Percentiles rank a stretch among this genome's conserved stretches.
These are phyloP conservation scores for Hericium coralloides DNA, from an alignment of 768 basidiomycete species.

Conservation along the genomic window DNA sequence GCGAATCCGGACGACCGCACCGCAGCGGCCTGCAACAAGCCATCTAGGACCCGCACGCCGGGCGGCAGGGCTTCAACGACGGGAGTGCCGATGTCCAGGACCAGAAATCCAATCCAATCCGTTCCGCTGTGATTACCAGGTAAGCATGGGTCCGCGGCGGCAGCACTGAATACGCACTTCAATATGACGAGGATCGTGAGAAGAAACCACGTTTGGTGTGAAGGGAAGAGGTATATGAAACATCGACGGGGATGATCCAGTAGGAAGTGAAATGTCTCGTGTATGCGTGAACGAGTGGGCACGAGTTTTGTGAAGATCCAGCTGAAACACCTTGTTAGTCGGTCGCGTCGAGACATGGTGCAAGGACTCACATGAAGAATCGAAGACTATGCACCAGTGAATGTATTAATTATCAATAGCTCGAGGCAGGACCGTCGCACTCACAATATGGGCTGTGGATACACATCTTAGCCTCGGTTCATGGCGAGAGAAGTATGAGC, in stretches of 20 bases:
- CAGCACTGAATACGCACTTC: conserved; percentile 39
- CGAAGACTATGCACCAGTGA: conserved; percentile 46
- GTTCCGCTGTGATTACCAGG: conserved; percentile 36
- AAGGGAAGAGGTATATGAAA: conserved; percentile 85
- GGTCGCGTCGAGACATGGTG: background rate
- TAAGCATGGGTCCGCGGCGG: background rate
- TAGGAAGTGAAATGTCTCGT: conserved; percentile 83
- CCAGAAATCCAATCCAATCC: conserved; percentile 87
- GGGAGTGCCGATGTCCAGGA: conserved; percentile 78
- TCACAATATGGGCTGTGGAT: conserved; percentile 72
- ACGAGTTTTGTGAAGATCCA: conserved; percentile 65
- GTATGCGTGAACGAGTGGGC: conserved; percentile 45
- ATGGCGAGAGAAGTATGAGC: background rate
- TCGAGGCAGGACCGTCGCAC: conserved; percentile 22
- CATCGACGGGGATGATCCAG: conserved; percentile 92
- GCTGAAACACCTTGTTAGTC: conserved; percentile 30
- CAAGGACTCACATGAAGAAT: conserved; percentile 59
- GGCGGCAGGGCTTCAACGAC: conserved; percentile 60
- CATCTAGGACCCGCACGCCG: conserved; percentile 61
- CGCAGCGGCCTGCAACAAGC: conserved; percentile 68
- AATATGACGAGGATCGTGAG: conserved; percentile 56
- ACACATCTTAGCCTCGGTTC: conserved; percentile 1
- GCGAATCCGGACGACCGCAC: conserved; percentile 86
- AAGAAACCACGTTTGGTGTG: conserved; percentile 92
- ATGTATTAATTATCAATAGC: background rate